phyloP scores from a whole-genome alignment of 2,329 filamentous ascomycete genomes.

The Sporothrix brasiliensis region DNA sequence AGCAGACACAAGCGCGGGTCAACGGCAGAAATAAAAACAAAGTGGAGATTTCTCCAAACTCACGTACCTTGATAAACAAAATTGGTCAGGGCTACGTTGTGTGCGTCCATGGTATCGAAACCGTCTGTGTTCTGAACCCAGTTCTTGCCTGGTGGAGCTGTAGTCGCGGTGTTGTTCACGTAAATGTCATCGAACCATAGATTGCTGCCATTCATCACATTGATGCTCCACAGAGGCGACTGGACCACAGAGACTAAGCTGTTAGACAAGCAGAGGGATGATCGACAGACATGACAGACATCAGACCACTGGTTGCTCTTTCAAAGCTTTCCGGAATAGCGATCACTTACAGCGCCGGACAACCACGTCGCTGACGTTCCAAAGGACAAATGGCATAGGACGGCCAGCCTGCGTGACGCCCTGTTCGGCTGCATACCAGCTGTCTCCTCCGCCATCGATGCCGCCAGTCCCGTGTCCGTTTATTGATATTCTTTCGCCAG shows the following conservation, averaged over 20 bases:
- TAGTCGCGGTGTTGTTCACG: constrained; percentile 53
- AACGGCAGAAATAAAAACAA: no score
- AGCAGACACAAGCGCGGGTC: not conserved
- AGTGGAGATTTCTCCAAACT: not conserved
- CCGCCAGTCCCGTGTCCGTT: constrained; percentile 56
- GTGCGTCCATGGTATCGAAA: constrained; percentile 59
- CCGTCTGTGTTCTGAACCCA: constrained; percentile 63
- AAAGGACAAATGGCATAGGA: constrained; percentile 62
- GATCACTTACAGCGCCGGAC: constrained; percentile 49
- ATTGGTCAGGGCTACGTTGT: constrained; percentile 54
- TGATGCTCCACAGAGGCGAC: constrained; percentile 57
- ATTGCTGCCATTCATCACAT: constrained; percentile 61
- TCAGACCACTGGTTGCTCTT: not conserved
- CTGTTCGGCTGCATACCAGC: constrained; percentile 56
- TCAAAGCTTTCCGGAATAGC: not conserved
- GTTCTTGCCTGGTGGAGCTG: constrained; percentile 55
- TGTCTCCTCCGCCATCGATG: constrained; percentile 58
- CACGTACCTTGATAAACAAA: constrained; percentile 56
- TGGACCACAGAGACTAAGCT: constrained; percentile 51
- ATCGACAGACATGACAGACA: not conserved
- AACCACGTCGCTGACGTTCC: constrained; percentile 58
- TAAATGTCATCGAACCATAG: constrained; percentile 56
- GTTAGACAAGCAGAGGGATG: constrained; percentile 9
- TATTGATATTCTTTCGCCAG: constrained; percentile 54
- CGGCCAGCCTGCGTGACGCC: constrained; percentile 52